These are phyloP conservation scores for Heritiera fomes DNA, from an alignment of 345 rosid genomes.

Conservation along the genomic window DNA sequence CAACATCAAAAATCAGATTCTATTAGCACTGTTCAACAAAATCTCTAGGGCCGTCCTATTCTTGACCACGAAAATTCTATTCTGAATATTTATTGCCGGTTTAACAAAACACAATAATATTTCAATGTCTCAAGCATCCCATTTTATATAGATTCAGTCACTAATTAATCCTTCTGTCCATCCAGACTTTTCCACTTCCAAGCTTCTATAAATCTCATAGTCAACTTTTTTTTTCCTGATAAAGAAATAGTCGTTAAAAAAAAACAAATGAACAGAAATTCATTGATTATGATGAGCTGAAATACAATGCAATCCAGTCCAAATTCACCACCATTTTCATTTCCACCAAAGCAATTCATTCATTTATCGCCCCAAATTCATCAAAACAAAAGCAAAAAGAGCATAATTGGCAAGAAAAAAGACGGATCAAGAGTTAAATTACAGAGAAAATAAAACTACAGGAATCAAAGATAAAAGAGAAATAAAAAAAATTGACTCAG, in stretches of 20 bases:
- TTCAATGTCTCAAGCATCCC: neutral
- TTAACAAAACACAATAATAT: neutral
- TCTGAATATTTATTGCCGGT: neutral
- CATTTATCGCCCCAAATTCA: neutral
- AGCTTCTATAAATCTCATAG: neutral
- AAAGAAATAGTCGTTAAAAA: no score
- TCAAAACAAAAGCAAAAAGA: neutral
- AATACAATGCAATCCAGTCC: neutral
- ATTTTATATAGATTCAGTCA: neutral
- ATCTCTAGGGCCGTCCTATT: neutral
- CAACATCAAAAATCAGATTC: neutral
- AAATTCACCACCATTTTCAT: neutral
- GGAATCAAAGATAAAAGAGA: neutral
- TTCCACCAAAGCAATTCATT: neutral
- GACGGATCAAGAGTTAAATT: constrained; percentile 3
- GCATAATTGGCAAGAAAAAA: neutral
- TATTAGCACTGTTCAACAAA: neutral
- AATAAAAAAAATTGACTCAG: neutral
- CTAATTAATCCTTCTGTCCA: neutral
- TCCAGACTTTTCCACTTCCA: neutral
- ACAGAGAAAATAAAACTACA: neutral
- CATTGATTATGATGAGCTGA: neutral
- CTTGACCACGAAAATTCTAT: neutral
- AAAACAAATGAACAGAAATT: neutral
- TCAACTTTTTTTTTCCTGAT: neutral